Percentiles rank a stretch among this genome's conserved stretches.
Conservation (phyloP, 2,329 filamentous ascomycete species). For the Neurospora sp. region DNA sequence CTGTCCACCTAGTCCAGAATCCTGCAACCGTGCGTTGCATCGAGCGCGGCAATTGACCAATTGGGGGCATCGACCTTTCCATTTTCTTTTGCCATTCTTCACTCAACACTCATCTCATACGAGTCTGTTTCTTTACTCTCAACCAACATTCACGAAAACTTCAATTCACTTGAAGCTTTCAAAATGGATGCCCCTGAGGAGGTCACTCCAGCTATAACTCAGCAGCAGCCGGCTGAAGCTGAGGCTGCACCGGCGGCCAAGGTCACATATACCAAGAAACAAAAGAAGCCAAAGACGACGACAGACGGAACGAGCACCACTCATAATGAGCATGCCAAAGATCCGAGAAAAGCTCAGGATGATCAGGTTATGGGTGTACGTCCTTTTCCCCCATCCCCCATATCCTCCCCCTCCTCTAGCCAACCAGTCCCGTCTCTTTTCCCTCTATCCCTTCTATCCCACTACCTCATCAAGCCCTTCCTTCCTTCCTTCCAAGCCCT, state of each 20-base stretch:
- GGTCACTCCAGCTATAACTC: not conserved
- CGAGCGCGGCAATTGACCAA: not conserved
- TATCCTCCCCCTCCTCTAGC: too few species aligned
- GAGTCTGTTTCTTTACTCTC: not conserved
- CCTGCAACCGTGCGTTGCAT: not conserved
- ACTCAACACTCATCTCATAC: not conserved
- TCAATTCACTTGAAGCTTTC: not conserved
- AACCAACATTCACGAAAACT: not conserved
- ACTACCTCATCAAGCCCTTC: too few species aligned
- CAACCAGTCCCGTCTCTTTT: too few species aligned
- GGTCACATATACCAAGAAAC: not conserved
- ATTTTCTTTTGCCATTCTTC: not conserved
- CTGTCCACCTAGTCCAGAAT: not conserved
- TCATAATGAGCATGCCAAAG: not conserved
- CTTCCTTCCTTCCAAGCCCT: too few species aligned
- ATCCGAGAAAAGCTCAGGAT: conserved; percentile 26
- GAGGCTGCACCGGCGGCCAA: not conserved
- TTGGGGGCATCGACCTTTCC: not conserved
- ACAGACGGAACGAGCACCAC: not conserved
- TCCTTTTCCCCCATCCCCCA: conserved; percentile 2
- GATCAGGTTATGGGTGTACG: conserved; percentile 44
- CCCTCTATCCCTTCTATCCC: too few species aligned
- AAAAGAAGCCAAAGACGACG: not conserved
- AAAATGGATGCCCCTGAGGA: not conserved
- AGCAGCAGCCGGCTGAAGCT: not conserved